Evolutionary conservation across 495 filamentous ascomycete genomes (phyloP).

Genomic region (Poronia punctata): DNA sequence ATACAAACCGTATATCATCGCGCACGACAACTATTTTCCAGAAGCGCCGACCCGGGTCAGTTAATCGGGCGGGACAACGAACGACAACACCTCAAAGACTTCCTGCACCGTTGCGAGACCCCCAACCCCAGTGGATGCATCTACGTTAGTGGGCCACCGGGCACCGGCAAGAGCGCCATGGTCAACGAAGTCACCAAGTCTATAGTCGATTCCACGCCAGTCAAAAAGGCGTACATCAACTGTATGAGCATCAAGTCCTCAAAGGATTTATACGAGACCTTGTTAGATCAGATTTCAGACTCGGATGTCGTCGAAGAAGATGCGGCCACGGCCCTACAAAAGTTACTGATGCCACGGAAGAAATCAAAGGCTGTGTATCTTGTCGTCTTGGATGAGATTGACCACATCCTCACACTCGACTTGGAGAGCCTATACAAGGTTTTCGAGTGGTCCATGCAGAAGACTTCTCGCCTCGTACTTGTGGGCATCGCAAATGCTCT

Average conservation of each 20-base stretch:
- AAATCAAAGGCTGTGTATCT: constrained; percentile 55
- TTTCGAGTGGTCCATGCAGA: constrained; percentile 86
- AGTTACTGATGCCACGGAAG: constrained; percentile 56
- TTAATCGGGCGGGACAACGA: constrained; percentile 82
- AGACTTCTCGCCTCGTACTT: constrained; percentile 68
- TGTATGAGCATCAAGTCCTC: constrained; percentile 91
- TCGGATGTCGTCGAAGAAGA: constrained; percentile 40
- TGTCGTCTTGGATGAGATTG: constrained; percentile 88
- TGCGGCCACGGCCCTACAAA: constrained; percentile 52
- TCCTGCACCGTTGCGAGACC: constrained; percentile 58
- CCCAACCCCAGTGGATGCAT: constrained; percentile 68
- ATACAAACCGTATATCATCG: constrained; percentile 71
- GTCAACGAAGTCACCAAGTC: constrained; percentile 68
- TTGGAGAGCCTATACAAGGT: constrained; percentile 79
- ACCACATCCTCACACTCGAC: constrained; percentile 83
- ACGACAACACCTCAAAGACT: constrained; percentile 57
- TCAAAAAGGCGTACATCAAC: constrained; percentile 76
- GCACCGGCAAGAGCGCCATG: constrained; percentile 93
- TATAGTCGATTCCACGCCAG: constrained; percentile 33
- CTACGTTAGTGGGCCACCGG: constrained; percentile 92
- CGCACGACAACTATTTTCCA: constrained; percentile 80
- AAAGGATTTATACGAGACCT: constrained; percentile 68
- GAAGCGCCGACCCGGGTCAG: constrained; percentile 64
- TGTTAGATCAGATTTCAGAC: constrained; percentile 49
- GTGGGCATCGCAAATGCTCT: constrained; percentile 96